These are phyloP conservation scores for Parastagonospora avenae DNA, from an alignment of 2,329 filamentous ascomycete species.

Conservation along the genomic window DNA sequence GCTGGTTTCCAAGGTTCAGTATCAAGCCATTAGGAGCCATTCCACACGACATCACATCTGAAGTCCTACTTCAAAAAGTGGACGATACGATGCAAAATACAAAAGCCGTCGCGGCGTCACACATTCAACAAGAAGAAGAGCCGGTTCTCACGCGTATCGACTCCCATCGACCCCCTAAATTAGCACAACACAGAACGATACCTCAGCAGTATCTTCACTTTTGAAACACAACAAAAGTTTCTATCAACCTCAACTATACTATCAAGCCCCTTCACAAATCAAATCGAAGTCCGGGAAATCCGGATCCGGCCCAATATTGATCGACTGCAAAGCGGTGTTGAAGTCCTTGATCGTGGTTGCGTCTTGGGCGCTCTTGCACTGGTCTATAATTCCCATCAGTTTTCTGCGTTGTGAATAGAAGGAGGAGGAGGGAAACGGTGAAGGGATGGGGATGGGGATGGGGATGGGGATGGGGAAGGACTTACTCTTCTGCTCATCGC, in stretches of 20 bases:
- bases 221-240: not conserved
- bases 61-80: no score
- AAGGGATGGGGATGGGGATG: no score
- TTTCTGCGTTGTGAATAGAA: not conserved
- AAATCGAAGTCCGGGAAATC: conserved; percentile 47
- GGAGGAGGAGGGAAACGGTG: no score
- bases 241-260: conserved; percentile 1
- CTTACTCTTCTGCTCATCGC: conserved; percentile 31
- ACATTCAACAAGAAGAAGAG: no score
- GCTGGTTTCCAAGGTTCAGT: no score
- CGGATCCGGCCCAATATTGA: conserved; percentile 45
- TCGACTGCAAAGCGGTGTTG: conserved; percentile 25
- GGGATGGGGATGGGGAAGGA: no score
- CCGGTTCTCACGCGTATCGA: no score
- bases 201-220: not conserved
- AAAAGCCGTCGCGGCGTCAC: no score
- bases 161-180: no score
- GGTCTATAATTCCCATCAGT: conserved; percentile 16
- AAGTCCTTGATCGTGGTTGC: conserved; percentile 37
- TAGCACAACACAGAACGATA: not conserved
- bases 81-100: no score
- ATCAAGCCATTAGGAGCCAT: no score
- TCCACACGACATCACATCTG: no score
- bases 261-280: conserved; percentile 31
- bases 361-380: conserved; percentile 36